Evolutionary conservation across 164 flowering plant species (phyloP), one percentile per base, ranked within the genome.

Genomic region (Platanus orientalis): DNA sequence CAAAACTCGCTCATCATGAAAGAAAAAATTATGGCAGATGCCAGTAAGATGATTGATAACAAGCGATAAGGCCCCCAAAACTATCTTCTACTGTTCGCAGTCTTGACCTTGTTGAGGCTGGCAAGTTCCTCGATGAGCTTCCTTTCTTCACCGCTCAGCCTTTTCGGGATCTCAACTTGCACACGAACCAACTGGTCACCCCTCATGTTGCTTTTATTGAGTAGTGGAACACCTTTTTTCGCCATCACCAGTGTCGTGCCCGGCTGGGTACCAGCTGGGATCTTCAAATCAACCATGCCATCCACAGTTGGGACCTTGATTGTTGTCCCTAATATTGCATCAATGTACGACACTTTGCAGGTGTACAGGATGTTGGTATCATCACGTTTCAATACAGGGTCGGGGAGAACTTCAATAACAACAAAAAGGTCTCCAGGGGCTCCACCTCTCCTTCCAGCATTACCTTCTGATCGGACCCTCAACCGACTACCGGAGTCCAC

Each of bases 201-300:
- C 58, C 98, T 87, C 81, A 76, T 75, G 70, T 87, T 87, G 52
- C 73, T 78, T 67, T 81, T 91, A 52, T 82, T 90, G 23, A 89
- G 68, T 1, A 79, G 47, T 6, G 98, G 98, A 17, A 91, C 98
- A 4, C 98, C 97, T 71, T 88, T 91, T 75, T 88, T 91, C 4
- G 95, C 85, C 95, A 91, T 84, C 50, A 91, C 97, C 47, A 94
- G 73, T 0, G 96, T 94, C 1, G 96, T 83, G 51, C 81, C 81
- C 0, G 98, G 98, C 60, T 94, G 98, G 0, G 97, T 91, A 17
- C 97, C 98, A 11, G 95, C 70, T 5, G 98, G 98, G 62, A 94
- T 76, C 77, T 86, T 91, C 64, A 94, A 67, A 70, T 91, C 98
- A 11, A 85, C 93, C 79, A 76, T 80, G 58, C 98, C 98, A 60